These are phyloP conservation scores for Nepenthes alata DNA, from an alignment of 179 eudicot genomes.

Conservation along the genomic window DNA sequence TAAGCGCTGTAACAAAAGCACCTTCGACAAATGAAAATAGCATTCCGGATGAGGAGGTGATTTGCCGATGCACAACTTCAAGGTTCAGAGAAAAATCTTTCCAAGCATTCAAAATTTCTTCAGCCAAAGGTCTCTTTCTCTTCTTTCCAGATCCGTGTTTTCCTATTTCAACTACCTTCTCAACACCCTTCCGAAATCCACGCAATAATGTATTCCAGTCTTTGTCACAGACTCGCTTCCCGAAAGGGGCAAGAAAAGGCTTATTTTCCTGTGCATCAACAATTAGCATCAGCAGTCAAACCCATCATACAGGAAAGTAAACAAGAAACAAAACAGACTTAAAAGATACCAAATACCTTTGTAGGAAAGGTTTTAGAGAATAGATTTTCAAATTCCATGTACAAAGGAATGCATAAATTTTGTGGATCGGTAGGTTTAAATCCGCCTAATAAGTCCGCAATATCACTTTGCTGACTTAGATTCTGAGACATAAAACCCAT, in stretches of 20 bases:
- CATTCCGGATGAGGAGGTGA: constrained; percentile 67
- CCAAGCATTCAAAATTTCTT: constrained; percentile 43
- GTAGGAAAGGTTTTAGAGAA: constrained; percentile 42
- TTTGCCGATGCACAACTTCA: constrained; percentile 49
- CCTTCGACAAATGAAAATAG: constrained; percentile 96
- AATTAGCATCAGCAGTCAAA: constrained; percentile 8
- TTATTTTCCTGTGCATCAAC: constrained; percentile 42
- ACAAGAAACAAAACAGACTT: constrained; percentile 1
- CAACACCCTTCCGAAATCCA: constrained; percentile 40
- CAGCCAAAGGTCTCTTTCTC: constrained; percentile 55
- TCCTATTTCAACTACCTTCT: constrained; percentile 22
- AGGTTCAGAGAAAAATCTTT: constrained; percentile 46
- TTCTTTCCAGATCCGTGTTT: constrained; percentile 42
- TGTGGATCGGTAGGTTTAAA: constrained; percentile 79
- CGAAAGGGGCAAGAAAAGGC: constrained; percentile 28
- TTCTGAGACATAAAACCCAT: constrained; percentile 41
- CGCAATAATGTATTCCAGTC: constrained; percentile 57
- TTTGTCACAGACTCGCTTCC: constrained; percentile 31
- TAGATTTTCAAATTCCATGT: constrained; percentile 55
- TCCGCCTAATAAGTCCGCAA: constrained; percentile 87
- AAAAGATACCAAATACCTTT: constrained; percentile 36
- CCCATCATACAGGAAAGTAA: constrained; percentile 1
- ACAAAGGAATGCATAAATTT: constrained; percentile 63
- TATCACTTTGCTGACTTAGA: constrained; percentile 96
- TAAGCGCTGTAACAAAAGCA: constrained; percentile 80